phyloP scores from a whole-genome alignment of 2,329 filamentous ascomycete genomes.

The Scortechinia acanthostroma region DNA sequence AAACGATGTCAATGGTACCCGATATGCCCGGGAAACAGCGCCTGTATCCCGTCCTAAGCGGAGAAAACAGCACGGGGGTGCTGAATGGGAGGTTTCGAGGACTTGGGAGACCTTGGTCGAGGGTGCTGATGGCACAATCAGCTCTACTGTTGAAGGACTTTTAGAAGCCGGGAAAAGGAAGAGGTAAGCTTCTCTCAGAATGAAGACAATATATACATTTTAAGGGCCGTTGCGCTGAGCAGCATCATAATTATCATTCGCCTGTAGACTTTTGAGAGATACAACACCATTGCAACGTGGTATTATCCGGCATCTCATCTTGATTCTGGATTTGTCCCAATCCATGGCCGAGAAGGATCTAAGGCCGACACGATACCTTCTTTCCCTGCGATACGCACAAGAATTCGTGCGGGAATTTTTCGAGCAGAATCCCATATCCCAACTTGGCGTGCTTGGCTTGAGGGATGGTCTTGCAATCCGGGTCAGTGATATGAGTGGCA shows the following conservation, averaged over 20 bases:
- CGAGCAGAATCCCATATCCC: constrained; percentile 71
- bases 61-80: constrained; percentile 24
- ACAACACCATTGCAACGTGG: constrained; percentile 70
- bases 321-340: constrained; percentile 64
- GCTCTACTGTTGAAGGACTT: constrained; percentile 49
- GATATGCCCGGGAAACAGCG: constrained; percentile 12
- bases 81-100: constrained; percentile 28
- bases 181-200: constrained; percentile 30
- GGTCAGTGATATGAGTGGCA: constrained; percentile 64
- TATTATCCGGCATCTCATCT: constrained; percentile 66
- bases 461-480: constrained; percentile 62
- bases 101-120: constrained; percentile 50
- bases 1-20: constrained; percentile 17
- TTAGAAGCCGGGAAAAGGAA: constrained; percentile 61
- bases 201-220: not conserved
- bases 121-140: constrained; percentile 54
- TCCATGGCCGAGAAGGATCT: constrained; percentile 71
- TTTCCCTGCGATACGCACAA: constrained; percentile 60
- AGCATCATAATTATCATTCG: constrained; percentile 3
- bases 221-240: constrained; percentile 2
- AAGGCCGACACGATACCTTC: constrained; percentile 60
- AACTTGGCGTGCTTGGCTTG: constrained; percentile 66
- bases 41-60: constrained; percentile 12
- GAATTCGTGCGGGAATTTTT: constrained; percentile 69
- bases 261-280: constrained; percentile 54